A percentile compares a stretch with the other conserved stretches of the same genome.
Conservation (phyloP, 768 basidiomycete species). For the Naganishia vishniacii region DNA sequence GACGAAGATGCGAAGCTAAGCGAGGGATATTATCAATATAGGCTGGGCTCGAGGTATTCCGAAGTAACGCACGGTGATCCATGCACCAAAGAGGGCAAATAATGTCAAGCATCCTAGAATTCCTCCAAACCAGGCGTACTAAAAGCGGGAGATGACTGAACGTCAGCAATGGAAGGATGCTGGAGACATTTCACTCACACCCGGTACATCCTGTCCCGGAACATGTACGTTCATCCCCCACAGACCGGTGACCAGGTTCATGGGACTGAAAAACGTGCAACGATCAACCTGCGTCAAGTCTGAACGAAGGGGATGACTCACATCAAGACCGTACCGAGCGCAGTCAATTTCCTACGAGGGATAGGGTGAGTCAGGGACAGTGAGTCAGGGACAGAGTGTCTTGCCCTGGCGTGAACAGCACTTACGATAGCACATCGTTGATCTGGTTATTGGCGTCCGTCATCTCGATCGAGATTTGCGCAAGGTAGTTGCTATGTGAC, state of each 20-base stretch:
- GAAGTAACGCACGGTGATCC: slow-evolving; percentile 38
- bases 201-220: slow-evolving; percentile 56
- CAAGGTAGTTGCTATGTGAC: slow-evolving; percentile 97
- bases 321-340: slow-evolving; percentile 92
- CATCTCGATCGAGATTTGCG: slow-evolving; percentile 99
- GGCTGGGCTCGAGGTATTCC: not conserved
- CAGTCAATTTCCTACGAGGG: slow-evolving; percentile 66
- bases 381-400: too few relatives aligned
- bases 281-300: not conserved
- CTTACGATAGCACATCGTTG: slow-evolving; percentile 83
- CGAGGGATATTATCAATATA: not conserved
- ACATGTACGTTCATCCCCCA: slow-evolving; percentile 99
- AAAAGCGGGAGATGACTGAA: not conserved
- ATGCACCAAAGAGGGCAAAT: slow-evolving; percentile 68
- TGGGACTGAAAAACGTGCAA: slow-evolving; percentile 32
- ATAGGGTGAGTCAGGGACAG: not conserved
- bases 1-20: slow-evolving; percentile 27
- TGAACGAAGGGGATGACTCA: slow-evolving; percentile 57
- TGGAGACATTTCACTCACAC: slow-evolving; percentile 34
- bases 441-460: slow-evolving; percentile 99
- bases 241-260: slow-evolving; percentile 86
- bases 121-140: slow-evolving; percentile 75
- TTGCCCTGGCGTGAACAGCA: not conserved
- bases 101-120: slow-evolving; percentile 75
- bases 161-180: not conserved